A percentile compares a stretch with the other conserved stretches of the same genome.
phyloP scores from a whole-genome alignment of 2,329 filamentous ascomycete species.

The Camillea tinctor region DNA sequence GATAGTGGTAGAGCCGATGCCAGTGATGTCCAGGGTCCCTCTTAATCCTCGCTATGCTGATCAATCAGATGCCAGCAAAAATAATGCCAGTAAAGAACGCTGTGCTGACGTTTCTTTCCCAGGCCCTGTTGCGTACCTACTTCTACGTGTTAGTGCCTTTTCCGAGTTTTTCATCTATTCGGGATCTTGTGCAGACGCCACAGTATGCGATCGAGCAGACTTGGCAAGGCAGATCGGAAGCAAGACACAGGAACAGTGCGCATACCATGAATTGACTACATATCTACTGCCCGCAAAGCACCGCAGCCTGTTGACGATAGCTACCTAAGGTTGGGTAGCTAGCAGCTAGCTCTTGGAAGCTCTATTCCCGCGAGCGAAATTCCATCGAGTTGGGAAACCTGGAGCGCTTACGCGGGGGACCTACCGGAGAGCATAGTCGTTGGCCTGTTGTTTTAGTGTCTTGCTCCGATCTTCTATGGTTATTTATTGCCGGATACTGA shows the following conservation, averaged over 20 bases:
- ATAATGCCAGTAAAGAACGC: slow-evolving; percentile 16
- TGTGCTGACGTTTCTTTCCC: slow-evolving; percentile 16
- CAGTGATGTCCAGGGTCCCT: slow-evolving; percentile 18
- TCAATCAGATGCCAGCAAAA: slow-evolving; percentile 20
- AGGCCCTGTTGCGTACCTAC: slow-evolving; percentile 18
- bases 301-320: neutral
- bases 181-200: slow-evolving; percentile 34
- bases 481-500: too few species aligned
- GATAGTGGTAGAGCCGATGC: slow-evolving; percentile 18
- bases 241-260: slow-evolving; percentile 20
- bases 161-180: slow-evolving; percentile 29
- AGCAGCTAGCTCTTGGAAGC: too few species aligned
- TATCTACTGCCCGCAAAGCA: neutral
- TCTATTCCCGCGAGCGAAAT: neutral
- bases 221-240: slow-evolving; percentile 25
- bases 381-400: slow-evolving; percentile 1
- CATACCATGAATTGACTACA: slow-evolving; percentile 7
- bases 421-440: too few species aligned
- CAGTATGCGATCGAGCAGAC: slow-evolving; percentile 27
- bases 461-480: too few species aligned
- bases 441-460: too few species aligned
- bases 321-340: neutral
- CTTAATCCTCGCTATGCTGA: slow-evolving; percentile 20
- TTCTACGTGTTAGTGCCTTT: slow-evolving; percentile 26
- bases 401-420: slow-evolving; percentile 2